Conservation (phyloP, 805 yeast species). For the Lachancea sp. region DNA sequence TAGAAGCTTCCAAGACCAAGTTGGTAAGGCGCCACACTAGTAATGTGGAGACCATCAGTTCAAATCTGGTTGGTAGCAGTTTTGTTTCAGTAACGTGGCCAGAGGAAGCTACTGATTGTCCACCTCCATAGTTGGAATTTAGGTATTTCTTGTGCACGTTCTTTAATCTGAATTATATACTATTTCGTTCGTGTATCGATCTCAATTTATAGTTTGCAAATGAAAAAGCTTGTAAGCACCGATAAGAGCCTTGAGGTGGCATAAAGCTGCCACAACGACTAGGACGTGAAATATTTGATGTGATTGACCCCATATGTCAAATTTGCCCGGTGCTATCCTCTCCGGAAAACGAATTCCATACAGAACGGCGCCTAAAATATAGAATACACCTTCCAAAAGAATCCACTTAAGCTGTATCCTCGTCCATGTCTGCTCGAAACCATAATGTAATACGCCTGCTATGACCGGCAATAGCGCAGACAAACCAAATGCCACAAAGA, state of each 20-base stretch:
- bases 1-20: conserved; percentile 50
- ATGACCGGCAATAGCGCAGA: conserved; percentile 68
- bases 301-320: conserved; percentile 70
- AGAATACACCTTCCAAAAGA: conserved; percentile 62
- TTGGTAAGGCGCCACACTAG: conserved; percentile 87
- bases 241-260: conserved; percentile 62
- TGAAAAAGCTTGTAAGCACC: conserved; percentile 51
- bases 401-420: conserved; percentile 60
- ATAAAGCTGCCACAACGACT: conserved; percentile 70
- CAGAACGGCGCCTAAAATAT: conserved; percentile 70
- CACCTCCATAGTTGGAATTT: too few relatives aligned
- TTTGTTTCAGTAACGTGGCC: conserved; percentile 20
- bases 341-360: conserved; percentile 82
- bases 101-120: too few relatives aligned
- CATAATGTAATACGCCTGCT: conserved; percentile 45
- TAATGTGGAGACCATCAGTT: conserved; percentile 82
- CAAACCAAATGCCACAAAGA: conserved; percentile 77
- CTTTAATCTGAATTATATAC: neutral
- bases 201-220: conserved; percentile 6
- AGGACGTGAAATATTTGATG: conserved; percentile 79
- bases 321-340: conserved; percentile 51
- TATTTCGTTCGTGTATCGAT: neutral
- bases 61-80: conserved; percentile 66
- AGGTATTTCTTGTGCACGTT: too few relatives aligned
- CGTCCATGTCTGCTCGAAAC: conserved; percentile 40